Percentiles rank a stretch among this genome's conserved stretches.
Evolutionary conservation across 768 basidiomycete species (phyloP).

Genomic region (Pleurotus sapidus): DNA sequence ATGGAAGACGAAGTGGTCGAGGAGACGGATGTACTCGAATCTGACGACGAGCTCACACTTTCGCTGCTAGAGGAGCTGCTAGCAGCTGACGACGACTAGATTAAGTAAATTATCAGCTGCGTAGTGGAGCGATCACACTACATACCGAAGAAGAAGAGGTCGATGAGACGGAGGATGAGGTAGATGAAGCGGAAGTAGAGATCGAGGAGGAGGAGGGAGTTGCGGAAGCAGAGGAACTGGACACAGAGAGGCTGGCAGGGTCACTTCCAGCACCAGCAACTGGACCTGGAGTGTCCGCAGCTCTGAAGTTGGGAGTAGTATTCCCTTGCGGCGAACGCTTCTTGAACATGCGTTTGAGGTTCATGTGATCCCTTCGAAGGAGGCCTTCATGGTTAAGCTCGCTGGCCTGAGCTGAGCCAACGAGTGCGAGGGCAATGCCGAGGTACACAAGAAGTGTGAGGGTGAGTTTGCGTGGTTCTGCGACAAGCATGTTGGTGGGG

Average conservation of each 20-base stretch:
- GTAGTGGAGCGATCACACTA: constrained; percentile 9
- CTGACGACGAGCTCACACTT: not conserved
- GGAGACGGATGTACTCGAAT: constrained; percentile 6
- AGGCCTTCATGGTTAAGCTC: constrained; percentile 25
- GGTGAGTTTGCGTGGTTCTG: constrained; percentile 40
- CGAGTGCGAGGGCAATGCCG: constrained; percentile 50
- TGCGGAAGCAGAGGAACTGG: not conserved
- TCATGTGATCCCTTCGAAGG: constrained; percentile 52
- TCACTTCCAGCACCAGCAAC: constrained; percentile 32
- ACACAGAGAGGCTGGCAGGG: constrained; percentile 10
- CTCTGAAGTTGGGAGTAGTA: constrained; percentile 16
- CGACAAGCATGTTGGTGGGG: constrained; percentile 44
- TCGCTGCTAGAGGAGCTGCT: constrained; percentile 11
- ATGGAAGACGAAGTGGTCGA: constrained; percentile 12
- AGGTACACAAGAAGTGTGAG: constrained; percentile 65
- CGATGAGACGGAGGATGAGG: constrained; percentile 9
- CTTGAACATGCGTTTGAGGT: constrained; percentile 64
- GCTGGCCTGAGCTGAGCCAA: constrained; percentile 43
- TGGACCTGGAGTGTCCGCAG: constrained; percentile 13
- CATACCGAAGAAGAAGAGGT: constrained; percentile 11
- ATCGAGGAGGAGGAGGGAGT: constrained; percentile 8
- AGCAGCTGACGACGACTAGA: constrained; percentile 2
- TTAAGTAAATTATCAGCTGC: not conserved
- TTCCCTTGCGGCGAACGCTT: constrained; percentile 45
- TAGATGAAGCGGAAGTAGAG: constrained; percentile 5